Conservation (phyloP, 176 grass and related monocot species). For the Lolium rigidum region DNA sequence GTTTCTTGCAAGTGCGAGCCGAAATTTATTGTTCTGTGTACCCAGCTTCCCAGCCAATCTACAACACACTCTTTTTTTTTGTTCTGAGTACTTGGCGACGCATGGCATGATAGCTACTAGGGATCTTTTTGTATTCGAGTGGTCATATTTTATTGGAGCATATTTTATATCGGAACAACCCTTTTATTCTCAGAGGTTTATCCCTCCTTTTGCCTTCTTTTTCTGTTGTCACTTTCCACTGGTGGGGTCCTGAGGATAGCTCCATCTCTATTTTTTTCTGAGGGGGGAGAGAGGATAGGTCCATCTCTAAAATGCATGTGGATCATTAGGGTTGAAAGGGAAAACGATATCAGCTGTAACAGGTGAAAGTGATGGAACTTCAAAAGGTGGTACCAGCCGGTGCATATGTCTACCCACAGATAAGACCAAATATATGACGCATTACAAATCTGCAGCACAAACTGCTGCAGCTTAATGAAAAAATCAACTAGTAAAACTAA, state of each 20-base stretch:
- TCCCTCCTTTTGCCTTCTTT: neutral
- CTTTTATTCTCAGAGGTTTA: constrained; percentile 27
- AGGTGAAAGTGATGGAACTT: neutral
- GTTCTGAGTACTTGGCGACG: neutral
- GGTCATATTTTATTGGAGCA: neutral
- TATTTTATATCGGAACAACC: too few species aligned
- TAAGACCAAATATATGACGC: neutral
- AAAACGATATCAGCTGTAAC: constrained; percentile 16
- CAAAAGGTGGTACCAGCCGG: neutral
- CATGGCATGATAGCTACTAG: neutral
- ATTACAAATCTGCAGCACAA: neutral
- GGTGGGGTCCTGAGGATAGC: constrained; percentile 1
- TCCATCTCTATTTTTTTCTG: neutral
- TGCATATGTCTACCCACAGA: neutral
- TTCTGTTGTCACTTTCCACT: neutral
- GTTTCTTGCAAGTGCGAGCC: constrained; percentile 20
- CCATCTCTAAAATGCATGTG: constrained; percentile 9
- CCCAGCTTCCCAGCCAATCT: neutral
- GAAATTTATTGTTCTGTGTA: neutral
- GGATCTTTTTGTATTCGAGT: constrained; percentile 26
- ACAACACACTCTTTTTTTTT: too few species aligned
- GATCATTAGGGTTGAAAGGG: constrained; percentile 25
- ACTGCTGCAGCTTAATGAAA: neutral
- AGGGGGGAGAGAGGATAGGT: too few species aligned
- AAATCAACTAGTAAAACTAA: neutral